phyloP scores from a whole-genome alignment of 148 eudicot genomes.

The Pharnaceum exiguum region DNA sequence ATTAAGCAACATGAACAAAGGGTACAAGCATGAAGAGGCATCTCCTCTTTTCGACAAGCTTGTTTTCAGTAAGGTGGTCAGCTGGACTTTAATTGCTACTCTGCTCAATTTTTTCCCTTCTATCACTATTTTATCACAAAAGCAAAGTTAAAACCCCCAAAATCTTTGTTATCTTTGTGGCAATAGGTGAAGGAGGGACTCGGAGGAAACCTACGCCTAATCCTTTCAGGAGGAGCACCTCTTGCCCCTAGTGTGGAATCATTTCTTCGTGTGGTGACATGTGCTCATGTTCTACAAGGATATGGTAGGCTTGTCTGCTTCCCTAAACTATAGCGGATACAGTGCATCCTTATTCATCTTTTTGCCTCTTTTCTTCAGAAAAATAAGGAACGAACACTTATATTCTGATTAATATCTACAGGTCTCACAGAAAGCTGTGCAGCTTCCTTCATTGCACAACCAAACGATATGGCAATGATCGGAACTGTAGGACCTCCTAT shows the following conservation, averaged over 20 bases:
- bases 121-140: neutral
- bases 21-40: constrained; percentile 72
- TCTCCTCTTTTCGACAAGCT: constrained; percentile 74
- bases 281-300: constrained; percentile 95
- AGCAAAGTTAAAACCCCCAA: neutral
- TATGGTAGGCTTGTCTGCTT: constrained; percentile 46
- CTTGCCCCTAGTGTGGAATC: constrained; percentile 76
- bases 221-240: constrained; percentile 93
- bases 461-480: constrained; percentile 63
- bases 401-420: constrained; percentile 10
- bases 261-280: constrained; percentile 67
- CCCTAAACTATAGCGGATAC: too few relatives aligned
- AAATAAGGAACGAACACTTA: too few relatives aligned
- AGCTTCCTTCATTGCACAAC: constrained; percentile 67
- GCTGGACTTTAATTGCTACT: neutral
- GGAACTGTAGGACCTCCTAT: constrained; percentile 96
- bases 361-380: neutral
- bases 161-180: constrained; percentile 4
- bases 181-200: constrained; percentile 78
- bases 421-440: constrained; percentile 97
- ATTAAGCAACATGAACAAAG: constrained; percentile 67
- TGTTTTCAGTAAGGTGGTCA: constrained; percentile 73
- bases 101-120: neutral
- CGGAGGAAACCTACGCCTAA: constrained; percentile 78
- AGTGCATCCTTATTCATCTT: neutral